These are phyloP conservation scores for Paramecium pentaurelia DNA, from an alignment of 73 alveolate species.

Conservation along the genomic window DNA sequence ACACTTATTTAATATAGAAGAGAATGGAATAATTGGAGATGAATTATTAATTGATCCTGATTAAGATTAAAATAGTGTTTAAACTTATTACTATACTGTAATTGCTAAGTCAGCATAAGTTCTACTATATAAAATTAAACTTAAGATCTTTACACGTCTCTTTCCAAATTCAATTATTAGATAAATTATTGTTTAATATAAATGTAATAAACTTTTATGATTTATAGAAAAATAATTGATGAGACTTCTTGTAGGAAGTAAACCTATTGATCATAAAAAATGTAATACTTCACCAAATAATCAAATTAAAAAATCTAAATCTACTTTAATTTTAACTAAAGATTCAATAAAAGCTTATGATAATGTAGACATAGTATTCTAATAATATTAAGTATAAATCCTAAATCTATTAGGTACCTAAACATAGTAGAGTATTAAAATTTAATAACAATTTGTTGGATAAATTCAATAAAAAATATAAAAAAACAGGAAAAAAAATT, in stretches of 20 bases:
- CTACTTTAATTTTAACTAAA: not conserved
- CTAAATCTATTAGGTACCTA: not conserved
- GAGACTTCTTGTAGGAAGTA: not conserved
- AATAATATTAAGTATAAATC: conserved; percentile 4
- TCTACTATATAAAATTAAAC: not conserved
- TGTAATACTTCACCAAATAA: not conserved
- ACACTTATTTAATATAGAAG: not conserved
- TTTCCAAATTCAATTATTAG: conserved; percentile 8
- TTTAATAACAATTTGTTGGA: not conserved
- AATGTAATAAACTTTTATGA: not conserved
- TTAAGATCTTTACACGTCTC: not conserved
- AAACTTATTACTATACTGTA: not conserved
- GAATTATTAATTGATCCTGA: conserved; percentile 37
- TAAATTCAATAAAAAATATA: not conserved
- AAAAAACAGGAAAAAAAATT: not conserved
- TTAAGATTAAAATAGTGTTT: not conserved
- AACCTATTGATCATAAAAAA: not conserved
- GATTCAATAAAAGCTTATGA: not conserved
- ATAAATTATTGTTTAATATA: not conserved
- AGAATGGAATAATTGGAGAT: conserved; percentile 15
- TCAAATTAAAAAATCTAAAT: not conserved
- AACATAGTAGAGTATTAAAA: conserved; percentile 42
- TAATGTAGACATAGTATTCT: not conserved
- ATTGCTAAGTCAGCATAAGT: conserved; percentile 15
- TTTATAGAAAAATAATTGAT: not conserved